Percentiles rank a stretch among this genome's conserved stretches.
These are phyloP conservation scores for Phytophthora syringae DNA, from an alignment of 352 stramenopile species.

Conservation along the genomic window DNA sequence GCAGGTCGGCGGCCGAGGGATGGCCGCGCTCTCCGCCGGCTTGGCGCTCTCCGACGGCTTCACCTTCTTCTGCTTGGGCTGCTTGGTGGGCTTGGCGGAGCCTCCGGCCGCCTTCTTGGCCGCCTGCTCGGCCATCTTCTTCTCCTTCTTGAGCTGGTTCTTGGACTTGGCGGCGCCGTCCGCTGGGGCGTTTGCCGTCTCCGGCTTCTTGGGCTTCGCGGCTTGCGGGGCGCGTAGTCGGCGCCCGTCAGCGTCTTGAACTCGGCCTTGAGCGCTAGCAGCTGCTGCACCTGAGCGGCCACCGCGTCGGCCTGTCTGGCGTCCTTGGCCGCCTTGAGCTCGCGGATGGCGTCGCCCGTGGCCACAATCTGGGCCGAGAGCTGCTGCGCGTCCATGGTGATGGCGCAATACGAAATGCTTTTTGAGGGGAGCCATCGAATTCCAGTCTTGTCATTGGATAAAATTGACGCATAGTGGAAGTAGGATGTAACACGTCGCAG, in stretches of 20 bases:
- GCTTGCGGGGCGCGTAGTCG: slow-evolving; percentile 65
- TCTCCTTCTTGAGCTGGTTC: slow-evolving; percentile 90
- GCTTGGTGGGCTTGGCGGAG: slow-evolving; percentile 36
- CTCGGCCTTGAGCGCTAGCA: slow-evolving; percentile 78
- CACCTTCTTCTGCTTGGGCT: slow-evolving; percentile 48
- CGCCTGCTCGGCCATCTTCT: slow-evolving; percentile 80
- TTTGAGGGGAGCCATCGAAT: slow-evolving; percentile 20
- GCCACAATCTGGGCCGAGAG: slow-evolving; percentile 72
- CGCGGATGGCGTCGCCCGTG: slow-evolving; percentile 79
- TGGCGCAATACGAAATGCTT: neutral
- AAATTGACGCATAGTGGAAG: slow-evolving; percentile 21
- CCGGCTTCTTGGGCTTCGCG: slow-evolving; percentile 47
- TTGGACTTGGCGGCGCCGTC: slow-evolving; percentile 65
- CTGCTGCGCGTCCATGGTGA: slow-evolving; percentile 36
- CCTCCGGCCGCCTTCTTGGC: slow-evolving; percentile 53
- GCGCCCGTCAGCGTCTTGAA: slow-evolving; percentile 80
- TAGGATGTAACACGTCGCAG: slow-evolving; percentile 20
- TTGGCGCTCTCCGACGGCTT: slow-evolving; percentile 82
- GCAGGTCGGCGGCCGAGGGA: slow-evolving; percentile 66
- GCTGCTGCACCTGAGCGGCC: slow-evolving; percentile 55
- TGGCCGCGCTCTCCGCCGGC: slow-evolving; percentile 58
- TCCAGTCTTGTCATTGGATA: slow-evolving; percentile 29
- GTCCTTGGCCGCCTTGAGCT: slow-evolving; percentile 82
- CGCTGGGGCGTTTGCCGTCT: slow-evolving; percentile 24
- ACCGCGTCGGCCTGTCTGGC: slow-evolving; percentile 52